phyloP scores from a whole-genome alignment of 1,139 yeast species.

The Meyerozyma athensensis region DNA sequence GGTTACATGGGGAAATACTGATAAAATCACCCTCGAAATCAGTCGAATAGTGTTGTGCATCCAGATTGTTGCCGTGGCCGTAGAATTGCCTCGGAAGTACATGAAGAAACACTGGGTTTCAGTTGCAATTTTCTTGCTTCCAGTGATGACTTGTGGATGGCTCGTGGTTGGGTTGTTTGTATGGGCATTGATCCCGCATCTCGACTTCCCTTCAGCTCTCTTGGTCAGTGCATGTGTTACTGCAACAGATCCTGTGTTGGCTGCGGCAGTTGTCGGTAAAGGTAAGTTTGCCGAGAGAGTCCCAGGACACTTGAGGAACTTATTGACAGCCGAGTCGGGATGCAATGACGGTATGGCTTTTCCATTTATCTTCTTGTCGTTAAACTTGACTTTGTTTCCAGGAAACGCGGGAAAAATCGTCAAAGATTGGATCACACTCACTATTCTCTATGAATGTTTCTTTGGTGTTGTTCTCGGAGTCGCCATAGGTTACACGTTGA shows the following conservation, averaged over 20 bases:
- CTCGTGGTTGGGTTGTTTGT: conserved; percentile 78
- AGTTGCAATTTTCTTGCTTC: conserved; percentile 70
- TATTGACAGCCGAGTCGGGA: conserved; percentile 90
- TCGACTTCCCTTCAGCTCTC: conserved; percentile 71
- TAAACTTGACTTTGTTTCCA: conserved; percentile 61
- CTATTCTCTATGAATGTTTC: conserved; percentile 82
- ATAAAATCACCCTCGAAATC: conserved; percentile 79
- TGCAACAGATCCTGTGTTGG: conserved; percentile 96
- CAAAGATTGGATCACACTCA: conserved; percentile 77
- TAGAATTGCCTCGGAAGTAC: conserved; percentile 89
- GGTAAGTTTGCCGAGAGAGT: conserved; percentile 97
- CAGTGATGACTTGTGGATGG: conserved; percentile 97
- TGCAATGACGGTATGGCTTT: conserved; percentile 99
- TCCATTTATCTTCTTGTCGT: conserved; percentile 80
- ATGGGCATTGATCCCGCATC: conserved; percentile 81
- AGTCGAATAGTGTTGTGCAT: conserved; percentile 85
- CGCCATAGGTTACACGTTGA: conserved; percentile 67
- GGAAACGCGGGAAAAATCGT: conserved; percentile 68
- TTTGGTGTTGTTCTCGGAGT: conserved; percentile 81
- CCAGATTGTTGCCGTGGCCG: conserved; percentile 97
- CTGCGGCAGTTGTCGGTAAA: conserved; percentile 97
- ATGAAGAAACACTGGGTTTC: conserved; percentile 90
- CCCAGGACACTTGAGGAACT: conserved; percentile 91
- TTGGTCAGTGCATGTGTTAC: conserved; percentile 90
- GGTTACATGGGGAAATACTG: conserved; percentile 84